Conservation (phyloP, 2,329 filamentous ascomycete species). For the Thelonectria blattea region DNA sequence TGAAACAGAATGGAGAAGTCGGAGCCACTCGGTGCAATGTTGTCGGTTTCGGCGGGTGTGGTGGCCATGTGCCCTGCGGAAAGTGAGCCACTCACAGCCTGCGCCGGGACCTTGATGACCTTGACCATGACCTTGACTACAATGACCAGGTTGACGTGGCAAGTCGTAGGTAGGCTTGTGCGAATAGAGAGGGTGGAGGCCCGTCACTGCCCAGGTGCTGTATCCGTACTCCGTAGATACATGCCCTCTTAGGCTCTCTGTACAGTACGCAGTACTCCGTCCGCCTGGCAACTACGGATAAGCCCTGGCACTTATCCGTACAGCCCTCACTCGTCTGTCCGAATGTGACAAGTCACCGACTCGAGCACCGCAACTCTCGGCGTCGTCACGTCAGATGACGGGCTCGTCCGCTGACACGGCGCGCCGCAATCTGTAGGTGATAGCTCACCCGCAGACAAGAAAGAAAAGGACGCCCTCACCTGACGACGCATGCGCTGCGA, state of each 20-base stretch:
- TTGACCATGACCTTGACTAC: slow-evolving; percentile 8
- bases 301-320: too few relatives aligned
- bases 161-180: slow-evolving; percentile 20
- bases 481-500: too few relatives aligned
- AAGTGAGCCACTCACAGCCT: neutral
- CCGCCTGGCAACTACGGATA: too few relatives aligned
- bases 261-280: too few relatives aligned
- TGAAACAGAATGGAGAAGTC: slow-evolving; percentile 24
- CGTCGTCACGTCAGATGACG: neutral
- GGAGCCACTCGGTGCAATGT: slow-evolving; percentile 16
- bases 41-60: slow-evolving; percentile 14
- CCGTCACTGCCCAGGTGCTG: too few relatives aligned
- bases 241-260: too few relatives aligned
- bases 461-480: too few relatives aligned
- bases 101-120: too few relatives aligned
- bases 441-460: slow-evolving; percentile 2
- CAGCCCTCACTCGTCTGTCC: too few relatives aligned
- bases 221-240: too few relatives aligned
- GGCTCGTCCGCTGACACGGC: slow-evolving; percentile 13
- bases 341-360: neutral
- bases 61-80: slow-evolving; percentile 7
- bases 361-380: too few relatives aligned
- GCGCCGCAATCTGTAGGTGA: neutral
- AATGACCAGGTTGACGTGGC: slow-evolving; percentile 33
- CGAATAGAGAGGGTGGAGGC: neutral